A percentile compares a stretch with the other conserved stretches of the same genome.
These are phyloP conservation scores for Aspergillus nanangensis DNA, from an alignment of 495 filamentous ascomycete species.

Conservation along the genomic window DNA sequence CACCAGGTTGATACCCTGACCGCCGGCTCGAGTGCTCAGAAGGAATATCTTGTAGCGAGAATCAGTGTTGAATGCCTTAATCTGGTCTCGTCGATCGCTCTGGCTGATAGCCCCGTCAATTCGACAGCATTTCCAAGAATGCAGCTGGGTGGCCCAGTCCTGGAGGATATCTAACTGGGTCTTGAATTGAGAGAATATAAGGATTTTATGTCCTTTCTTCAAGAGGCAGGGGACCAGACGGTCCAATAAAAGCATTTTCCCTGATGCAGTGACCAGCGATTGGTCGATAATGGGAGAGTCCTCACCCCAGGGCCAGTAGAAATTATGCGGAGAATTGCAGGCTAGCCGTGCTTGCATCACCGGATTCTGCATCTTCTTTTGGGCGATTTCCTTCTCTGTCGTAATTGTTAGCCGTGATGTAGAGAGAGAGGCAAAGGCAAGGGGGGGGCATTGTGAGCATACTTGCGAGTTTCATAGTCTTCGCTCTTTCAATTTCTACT, in stretches of 20 bases:
- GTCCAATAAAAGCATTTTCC: slow-evolving; percentile 94
- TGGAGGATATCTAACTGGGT: slow-evolving; percentile 88
- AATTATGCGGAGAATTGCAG: slow-evolving; percentile 93
- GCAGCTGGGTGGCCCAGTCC: slow-evolving; percentile 71
- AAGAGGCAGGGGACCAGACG: slow-evolving; percentile 76
- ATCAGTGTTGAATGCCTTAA: slow-evolving; percentile 77
- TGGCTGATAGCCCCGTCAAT: slow-evolving; percentile 89
- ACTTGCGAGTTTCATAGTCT: slow-evolving; percentile 77
- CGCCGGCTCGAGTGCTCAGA: slow-evolving; percentile 84
- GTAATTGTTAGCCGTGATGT: not conserved
- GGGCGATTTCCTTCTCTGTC: slow-evolving; percentile 71
- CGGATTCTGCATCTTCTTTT: slow-evolving; percentile 93
- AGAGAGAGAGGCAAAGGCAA: not conserved
- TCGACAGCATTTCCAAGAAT: slow-evolving; percentile 75
- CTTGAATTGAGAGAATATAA: slow-evolving; percentile 97
- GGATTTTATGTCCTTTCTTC: slow-evolving; percentile 73
- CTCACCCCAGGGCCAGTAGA: slow-evolving; percentile 84
- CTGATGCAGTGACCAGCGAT: slow-evolving; percentile 75
- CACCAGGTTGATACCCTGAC: slow-evolving; percentile 86
- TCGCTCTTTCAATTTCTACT: slow-evolving; percentile 63
- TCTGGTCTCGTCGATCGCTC: slow-evolving; percentile 74
- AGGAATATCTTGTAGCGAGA: slow-evolving; percentile 73
- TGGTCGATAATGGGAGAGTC: slow-evolving; percentile 57
- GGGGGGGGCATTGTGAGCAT: slow-evolving; percentile 18
- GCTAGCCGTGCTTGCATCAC: slow-evolving; percentile 88